Base-by-base conservation (phyloP, 768 basidiomycete genomes). In the Hygrocybe coccinea region DNA sequence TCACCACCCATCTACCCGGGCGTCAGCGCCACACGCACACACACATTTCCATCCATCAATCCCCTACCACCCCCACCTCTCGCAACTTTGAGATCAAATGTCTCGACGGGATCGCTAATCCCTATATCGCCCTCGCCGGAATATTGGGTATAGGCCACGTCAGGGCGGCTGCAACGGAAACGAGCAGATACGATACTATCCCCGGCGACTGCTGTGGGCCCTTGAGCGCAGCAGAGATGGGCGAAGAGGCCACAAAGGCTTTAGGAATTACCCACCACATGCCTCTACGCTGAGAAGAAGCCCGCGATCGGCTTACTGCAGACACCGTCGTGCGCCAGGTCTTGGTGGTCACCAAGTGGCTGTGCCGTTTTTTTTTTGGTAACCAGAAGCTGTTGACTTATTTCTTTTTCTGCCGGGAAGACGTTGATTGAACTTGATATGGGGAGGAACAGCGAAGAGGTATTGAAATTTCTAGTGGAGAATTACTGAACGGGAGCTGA, bases 81-180 rank as follows among this genome's bases (percentile, higher is more conserved):
- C 75, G 81, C 12, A 84, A 83, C 65, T 85, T 89, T 56, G 87
- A 90, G 67, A 60, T 86, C 47, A 77, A 76, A 56, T 71, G 74
- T 15, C 56, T 85, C 43, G 88, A 90, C 59, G 87, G 79, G 5
- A 87, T 84, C 3, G 76, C 84, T 0, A 84, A 79, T 63, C 82
- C 77, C 1, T 78, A 90, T 63, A 63, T 88, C 15, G 83, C 76
- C 1, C 62, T 87, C 7, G 80, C 85, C 0, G 79, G 73, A 0
- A 58, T 87, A 4, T 60, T 89, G 37, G 80, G 74, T 1, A 78
- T 76, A 5, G 88, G 86, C 0, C 57, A 78, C 25, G 60, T 90
- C n/a, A 29, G 8, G 29, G 8, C 29, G 29, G 29, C 29, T n/a
- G n/a, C n/a, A n/a, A n/a, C n/a, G n/a, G n/a, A n/a, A n/a, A n/a